These are phyloP conservation scores for Amylostereum areolatum DNA, from an alignment of 1,284 basidiomycete genomes.

Conservation along the genomic window DNA sequence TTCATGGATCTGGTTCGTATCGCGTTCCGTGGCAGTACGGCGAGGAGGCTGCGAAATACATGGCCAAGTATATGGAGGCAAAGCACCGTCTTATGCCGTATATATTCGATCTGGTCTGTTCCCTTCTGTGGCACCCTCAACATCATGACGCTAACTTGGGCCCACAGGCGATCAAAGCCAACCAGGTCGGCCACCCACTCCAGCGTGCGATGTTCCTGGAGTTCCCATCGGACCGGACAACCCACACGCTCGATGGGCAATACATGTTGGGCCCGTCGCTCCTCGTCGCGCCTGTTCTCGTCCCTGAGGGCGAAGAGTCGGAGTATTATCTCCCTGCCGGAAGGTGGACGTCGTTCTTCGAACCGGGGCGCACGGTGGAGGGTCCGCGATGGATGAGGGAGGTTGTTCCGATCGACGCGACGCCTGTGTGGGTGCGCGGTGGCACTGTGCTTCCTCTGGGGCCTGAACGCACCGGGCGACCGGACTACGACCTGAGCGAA, in stretches of 20 bases:
- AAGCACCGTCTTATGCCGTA: conserved; percentile 75
- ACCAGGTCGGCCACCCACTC: conserved; percentile 53
- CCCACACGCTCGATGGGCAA: conserved; percentile 60
- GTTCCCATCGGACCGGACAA: conserved; percentile 61
- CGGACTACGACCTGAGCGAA: conserved; percentile 59
- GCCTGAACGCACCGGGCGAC: conserved; percentile 44
- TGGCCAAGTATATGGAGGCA: conserved; percentile 60
- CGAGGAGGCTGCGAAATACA: conserved; percentile 60
- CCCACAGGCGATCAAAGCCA: conserved; percentile 52
- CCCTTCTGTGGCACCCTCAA: not conserved
- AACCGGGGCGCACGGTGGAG: conserved; percentile 38
- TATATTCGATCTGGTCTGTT: conserved; percentile 54
- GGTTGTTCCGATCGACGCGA: conserved; percentile 46
- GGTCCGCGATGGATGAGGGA: conserved; percentile 57
- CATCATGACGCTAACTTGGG: not conserved
- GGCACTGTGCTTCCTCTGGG: conserved; percentile 54
- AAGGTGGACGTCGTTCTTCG: conserved; percentile 61
- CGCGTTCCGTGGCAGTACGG: conserved; percentile 75
- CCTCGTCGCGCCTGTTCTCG: conserved; percentile 72
- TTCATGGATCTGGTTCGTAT: conserved; percentile 69
- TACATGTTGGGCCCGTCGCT: conserved; percentile 67
- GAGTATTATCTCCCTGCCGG: conserved; percentile 70
- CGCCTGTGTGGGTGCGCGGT: conserved; percentile 64
- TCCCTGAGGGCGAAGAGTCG: conserved; percentile 46
- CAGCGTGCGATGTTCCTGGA: conserved; percentile 73